phyloP scores from a whole-genome alignment of 2,329 filamentous ascomycete genomes.

The Albifimbria verrucaria region DNA sequence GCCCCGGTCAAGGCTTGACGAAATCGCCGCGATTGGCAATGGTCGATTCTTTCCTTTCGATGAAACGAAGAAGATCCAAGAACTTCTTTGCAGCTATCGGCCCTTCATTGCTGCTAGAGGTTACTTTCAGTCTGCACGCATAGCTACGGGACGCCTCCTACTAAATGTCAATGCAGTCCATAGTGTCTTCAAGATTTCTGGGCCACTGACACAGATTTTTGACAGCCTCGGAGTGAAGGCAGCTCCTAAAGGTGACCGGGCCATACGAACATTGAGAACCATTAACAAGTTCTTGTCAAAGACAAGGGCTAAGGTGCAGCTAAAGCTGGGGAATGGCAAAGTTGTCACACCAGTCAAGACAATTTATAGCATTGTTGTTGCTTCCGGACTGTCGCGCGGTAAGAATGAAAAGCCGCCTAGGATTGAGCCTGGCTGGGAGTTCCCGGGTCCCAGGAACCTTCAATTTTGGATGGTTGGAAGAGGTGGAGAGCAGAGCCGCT shows the following conservation, averaged over 20 bases:
- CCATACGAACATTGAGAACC: constrained; percentile 16
- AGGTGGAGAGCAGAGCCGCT: constrained; percentile 18
- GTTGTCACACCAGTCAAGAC: constrained; percentile 24
- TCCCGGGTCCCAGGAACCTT: constrained; percentile 28
- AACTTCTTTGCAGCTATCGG: constrained; percentile 24
- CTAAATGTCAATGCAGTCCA: constrained; percentile 55
- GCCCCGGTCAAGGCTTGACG: constrained; percentile 31
- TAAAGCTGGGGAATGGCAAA: constrained; percentile 27
- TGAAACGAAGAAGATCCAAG: constrained; percentile 17
- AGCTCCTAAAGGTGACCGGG: constrained; percentile 5
- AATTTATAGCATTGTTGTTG: constrained; percentile 24
- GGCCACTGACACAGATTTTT: constrained; percentile 33
- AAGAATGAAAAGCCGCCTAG: constrained; percentile 15
- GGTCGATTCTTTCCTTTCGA: constrained; percentile 47
- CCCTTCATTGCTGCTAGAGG: constrained; percentile 44
- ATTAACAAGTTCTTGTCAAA: constrained; percentile 36
- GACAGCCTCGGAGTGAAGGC: constrained; percentile 15
- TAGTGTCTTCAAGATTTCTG: constrained; percentile 45
- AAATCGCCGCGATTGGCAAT: constrained; percentile 39
- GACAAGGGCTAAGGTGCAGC: constrained; percentile 30
- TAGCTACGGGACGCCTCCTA: constrained; percentile 50
- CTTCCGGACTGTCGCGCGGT: constrained; percentile 15
- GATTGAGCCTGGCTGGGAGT: constrained; percentile 20
- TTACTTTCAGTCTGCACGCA: constrained; percentile 53
- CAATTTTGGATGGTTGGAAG: constrained; percentile 25